These are phyloP conservation scores for Hyaloscypha hepaticicola DNA, from an alignment of 495 filamentous ascomycete species.

Conservation along the genomic window DNA sequence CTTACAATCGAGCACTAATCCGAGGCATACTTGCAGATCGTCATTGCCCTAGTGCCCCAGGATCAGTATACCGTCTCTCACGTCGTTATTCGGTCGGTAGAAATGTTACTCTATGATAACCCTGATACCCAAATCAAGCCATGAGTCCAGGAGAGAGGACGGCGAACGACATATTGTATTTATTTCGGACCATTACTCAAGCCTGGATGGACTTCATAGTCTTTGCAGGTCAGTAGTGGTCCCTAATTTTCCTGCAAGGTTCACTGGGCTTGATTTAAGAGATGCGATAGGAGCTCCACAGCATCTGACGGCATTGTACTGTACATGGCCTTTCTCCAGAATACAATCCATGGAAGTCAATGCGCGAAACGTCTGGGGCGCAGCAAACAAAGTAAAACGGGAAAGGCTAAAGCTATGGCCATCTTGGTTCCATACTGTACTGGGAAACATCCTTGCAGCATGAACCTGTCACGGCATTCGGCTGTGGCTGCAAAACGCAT, in stretches of 20 bases:
- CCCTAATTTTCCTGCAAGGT: neutral
- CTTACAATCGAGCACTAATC: neutral
- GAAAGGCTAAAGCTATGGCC: neutral
- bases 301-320: neutral
- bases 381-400: neutral
- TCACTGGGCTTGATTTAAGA: neutral
- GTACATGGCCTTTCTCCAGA: neutral
- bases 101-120: neutral
- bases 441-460: neutral
- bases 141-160: neutral
- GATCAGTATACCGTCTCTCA: neutral
- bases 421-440: neutral
- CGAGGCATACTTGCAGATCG: neutral
- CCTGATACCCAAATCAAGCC: neutral
- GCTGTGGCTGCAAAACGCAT: neutral
- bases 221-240: neutral
- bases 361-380: neutral
- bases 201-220: neutral
- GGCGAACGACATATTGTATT: too few species aligned
- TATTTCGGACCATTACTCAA: neutral
- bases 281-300: neutral
- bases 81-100: neutral
- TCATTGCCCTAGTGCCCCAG: neutral
- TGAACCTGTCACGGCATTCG: neutral
- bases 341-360: neutral